Evolutionary conservation across 208 protist species (phyloP).

Genomic region (Leishmania martiniquensis): DNA sequence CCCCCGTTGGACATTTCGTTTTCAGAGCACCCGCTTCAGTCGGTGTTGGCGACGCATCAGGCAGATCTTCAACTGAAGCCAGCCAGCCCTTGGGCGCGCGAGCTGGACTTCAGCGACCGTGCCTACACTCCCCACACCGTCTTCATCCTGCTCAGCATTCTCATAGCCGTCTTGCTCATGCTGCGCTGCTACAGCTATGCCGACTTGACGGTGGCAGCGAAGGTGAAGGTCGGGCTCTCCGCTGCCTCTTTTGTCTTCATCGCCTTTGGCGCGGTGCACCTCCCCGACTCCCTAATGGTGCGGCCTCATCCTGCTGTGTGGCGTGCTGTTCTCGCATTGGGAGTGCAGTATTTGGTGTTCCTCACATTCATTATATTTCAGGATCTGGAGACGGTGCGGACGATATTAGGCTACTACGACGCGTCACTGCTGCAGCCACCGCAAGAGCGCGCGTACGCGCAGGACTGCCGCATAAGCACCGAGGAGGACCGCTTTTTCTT

Average conservation of each 20-base stretch:
- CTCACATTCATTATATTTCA: constrained; percentile 95
- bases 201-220: constrained; percentile 37
- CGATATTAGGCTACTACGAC: constrained; percentile 85
- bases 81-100: constrained; percentile 52
- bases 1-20: background rate
- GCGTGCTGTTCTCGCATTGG: constrained; percentile 90
- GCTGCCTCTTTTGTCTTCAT: constrained; percentile 83
- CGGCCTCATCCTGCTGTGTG: constrained; percentile 97
- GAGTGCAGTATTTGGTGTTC: constrained; percentile 91
- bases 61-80: constrained; percentile 30
- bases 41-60: constrained; percentile 21
- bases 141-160: constrained; percentile 44
- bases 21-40: constrained; percentile 22
- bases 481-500: constrained; percentile 82
- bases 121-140: constrained; percentile 78
- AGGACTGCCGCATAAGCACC: constrained; percentile 93
- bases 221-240: constrained; percentile 71
- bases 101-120: constrained; percentile 54
- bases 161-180: constrained; percentile 52
- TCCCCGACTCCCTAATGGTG: constrained; percentile 93
- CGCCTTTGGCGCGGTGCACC: constrained; percentile 90
- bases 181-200: constrained; percentile 72
- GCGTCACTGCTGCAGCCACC: constrained; percentile 60
- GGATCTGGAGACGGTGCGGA: constrained; percentile 56
- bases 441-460: constrained; percentile 93